phyloP scores from a whole-genome alignment of 23 red algal genomes.

The Gracilaria gracilis region DNA sequence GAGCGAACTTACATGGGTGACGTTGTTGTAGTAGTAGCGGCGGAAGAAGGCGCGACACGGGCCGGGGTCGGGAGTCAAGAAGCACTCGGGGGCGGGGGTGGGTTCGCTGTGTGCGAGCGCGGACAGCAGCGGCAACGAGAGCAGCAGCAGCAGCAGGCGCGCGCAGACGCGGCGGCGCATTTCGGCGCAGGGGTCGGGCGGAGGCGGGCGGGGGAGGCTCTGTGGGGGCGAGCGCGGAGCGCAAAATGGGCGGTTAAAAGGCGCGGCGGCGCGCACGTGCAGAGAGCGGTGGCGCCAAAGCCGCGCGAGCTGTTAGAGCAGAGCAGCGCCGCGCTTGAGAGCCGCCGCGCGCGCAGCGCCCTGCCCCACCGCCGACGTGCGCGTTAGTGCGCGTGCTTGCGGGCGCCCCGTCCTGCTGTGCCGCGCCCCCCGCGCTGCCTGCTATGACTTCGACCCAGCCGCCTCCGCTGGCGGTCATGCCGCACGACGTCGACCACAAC shows the following conservation, averaged over 20 bases:
- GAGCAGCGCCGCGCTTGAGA: too few species aligned
- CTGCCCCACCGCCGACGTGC: too few species aligned
- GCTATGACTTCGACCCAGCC: constrained; percentile 16
- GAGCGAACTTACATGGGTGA: constrained; percentile 51
- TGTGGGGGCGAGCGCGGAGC: not conserved
- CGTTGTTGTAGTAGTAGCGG: constrained; percentile 71
- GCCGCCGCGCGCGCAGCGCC: too few species aligned
- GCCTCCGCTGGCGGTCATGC: constrained; percentile 28
- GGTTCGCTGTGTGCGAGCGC: not conserved
- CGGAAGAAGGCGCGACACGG: constrained; percentile 82
- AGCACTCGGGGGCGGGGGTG: constrained; percentile 52
- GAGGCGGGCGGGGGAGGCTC: not conserved
- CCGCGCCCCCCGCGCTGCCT: not conserved
- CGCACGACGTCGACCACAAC: constrained; percentile 49
- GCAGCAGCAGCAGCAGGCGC: not conserved
- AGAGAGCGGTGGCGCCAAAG: not conserved
- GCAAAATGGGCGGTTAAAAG: constrained; percentile 28
- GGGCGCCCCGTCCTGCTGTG: not conserved
- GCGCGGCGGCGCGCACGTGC: constrained; percentile 12
- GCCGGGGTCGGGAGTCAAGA: constrained; percentile 60
- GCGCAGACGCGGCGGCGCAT: constrained; percentile 2
- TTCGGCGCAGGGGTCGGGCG: not conserved
- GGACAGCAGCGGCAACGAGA: not conserved
- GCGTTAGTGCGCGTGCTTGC: constrained; percentile 4
- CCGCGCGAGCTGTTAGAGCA: not conserved